phyloP scores from a whole-genome alignment of 768 basidiomycete species.

The Lactarius akahatsu region DNA sequence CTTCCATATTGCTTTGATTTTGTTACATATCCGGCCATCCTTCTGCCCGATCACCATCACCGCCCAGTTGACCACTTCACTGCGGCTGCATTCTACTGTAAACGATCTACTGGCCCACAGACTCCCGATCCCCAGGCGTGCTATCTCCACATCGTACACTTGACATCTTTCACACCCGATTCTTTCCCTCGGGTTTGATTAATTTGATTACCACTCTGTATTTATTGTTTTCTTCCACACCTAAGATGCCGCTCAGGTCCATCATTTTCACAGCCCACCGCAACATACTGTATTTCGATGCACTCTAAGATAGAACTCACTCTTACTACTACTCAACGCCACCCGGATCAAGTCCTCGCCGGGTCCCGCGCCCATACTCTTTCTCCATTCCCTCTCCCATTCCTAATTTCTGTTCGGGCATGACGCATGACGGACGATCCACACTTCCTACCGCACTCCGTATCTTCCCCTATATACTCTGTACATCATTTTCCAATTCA shows the following conservation, averaged over 20 bases:
- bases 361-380: background rate
- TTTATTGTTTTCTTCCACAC: background rate
- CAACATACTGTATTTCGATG: background rate
- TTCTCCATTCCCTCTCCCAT: background rate
- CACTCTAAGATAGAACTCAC: background rate
- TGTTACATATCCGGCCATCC: background rate
- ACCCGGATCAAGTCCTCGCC: background rate
- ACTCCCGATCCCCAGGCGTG: background rate
- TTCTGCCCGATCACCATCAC: background rate
- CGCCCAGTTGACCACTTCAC: background rate
- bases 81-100: background rate
- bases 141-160: background rate
- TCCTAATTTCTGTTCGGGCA: background rate
- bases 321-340: background rate
- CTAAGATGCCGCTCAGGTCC: background rate
- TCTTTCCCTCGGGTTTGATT: background rate
- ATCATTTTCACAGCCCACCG: background rate
- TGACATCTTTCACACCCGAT: background rate
- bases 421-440: background rate
- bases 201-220: background rate
- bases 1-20: slow-evolving; percentile 1
- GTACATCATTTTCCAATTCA: background rate
- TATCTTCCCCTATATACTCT: background rate
- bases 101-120: background rate
- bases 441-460: background rate